Evolutionary conservation across 1,139 yeast genomes (phyloP).

Genomic region (Casaregolazyma suthepensis): DNA sequence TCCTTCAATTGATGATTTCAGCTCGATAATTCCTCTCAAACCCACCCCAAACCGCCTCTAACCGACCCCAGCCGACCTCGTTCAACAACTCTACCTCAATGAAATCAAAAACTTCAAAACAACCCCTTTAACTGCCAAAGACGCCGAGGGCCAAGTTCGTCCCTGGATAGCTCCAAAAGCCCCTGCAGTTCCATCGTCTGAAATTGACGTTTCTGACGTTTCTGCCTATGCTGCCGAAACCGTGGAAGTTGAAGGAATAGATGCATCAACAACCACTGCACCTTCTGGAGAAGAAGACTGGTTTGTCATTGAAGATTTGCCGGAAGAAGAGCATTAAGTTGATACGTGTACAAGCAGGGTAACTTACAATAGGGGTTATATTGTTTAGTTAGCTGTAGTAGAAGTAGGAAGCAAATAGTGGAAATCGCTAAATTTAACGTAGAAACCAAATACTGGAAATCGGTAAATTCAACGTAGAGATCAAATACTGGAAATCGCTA

Average conservation of each 20-base stretch:
- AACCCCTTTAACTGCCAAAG: conserved; percentile 63
- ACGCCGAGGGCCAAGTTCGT: conserved; percentile 73
- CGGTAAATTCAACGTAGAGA: too few relatives aligned
- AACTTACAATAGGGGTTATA: background rate
- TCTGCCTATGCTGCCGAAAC: conserved; percentile 66
- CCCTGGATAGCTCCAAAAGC: conserved; percentile 74
- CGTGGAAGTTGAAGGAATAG: conserved; percentile 59
- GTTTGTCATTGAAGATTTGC: conserved; percentile 64
- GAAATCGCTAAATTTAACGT: background rate
- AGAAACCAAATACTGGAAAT: background rate
- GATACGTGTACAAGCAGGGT: background rate
- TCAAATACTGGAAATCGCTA: too few relatives aligned
- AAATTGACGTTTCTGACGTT: conserved; percentile 65
- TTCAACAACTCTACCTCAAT: conserved; percentile 80
- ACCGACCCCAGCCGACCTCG: conserved; percentile 42
- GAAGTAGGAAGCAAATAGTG: background rate
- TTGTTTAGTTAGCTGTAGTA: background rate
- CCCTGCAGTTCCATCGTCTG: conserved; percentile 67
- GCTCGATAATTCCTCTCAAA: background rate
- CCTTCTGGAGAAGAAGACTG: conserved; percentile 49
- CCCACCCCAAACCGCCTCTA: background rate
- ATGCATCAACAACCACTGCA: conserved; percentile 38
- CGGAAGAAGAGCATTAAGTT: conserved; percentile 51
- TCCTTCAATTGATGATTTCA: background rate
- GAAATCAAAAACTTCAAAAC: conserved; percentile 89